A percentile compares a stretch with the other conserved stretches of the same genome.
Conservation (phyloP, 805 yeast genomes). For the Wickerhamomyces bisporus region DNA sequence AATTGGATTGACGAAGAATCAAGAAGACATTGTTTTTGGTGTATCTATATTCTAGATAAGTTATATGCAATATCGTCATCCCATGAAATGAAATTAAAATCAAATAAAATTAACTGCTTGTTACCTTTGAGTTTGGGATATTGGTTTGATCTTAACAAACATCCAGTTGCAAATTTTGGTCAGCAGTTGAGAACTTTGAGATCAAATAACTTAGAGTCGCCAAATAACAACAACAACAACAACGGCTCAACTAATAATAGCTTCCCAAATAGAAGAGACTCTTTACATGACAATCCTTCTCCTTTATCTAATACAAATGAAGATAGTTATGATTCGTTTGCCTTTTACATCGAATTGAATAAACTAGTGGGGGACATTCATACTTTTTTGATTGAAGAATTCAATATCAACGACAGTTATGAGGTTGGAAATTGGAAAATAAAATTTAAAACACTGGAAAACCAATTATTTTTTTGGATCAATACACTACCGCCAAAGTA, state of each 20-base stretch:
- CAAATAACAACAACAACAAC: neutral
- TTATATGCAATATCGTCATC: slow-evolving; percentile 21
- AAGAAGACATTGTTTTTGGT: slow-evolving; percentile 23
- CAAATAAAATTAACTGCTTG: slow-evolving; percentile 12
- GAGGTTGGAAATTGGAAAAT: slow-evolving; percentile 17
- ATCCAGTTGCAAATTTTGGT: neutral
- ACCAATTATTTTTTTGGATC: slow-evolving; percentile 16
- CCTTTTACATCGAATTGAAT: slow-evolving; percentile 18
- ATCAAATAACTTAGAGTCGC: neutral
- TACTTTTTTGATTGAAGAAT: slow-evolving; percentile 16
- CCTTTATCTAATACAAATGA: slow-evolving; percentile 1
- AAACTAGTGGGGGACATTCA: slow-evolving; percentile 22
- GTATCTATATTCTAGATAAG: slow-evolving; percentile 20
- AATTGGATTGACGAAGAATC: slow-evolving; percentile 23
- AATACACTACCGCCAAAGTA: slow-evolving; percentile 12
- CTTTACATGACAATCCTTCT: neutral
- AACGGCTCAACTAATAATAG: no score
- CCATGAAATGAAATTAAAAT: slow-evolving; percentile 19
- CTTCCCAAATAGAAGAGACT: slow-evolving; percentile 1
- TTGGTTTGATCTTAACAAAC: slow-evolving; percentile 10
- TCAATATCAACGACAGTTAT: slow-evolving; percentile 13
- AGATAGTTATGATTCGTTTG: slow-evolving; percentile 18
- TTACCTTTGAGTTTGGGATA: slow-evolving; percentile 14
- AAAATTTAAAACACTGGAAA: slow-evolving; percentile 16
- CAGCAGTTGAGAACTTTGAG: slow-evolving; percentile 2